phyloP scores from a whole-genome alignment of 2,329 filamentous ascomycete species.

The Aspergillus neotritici region DNA sequence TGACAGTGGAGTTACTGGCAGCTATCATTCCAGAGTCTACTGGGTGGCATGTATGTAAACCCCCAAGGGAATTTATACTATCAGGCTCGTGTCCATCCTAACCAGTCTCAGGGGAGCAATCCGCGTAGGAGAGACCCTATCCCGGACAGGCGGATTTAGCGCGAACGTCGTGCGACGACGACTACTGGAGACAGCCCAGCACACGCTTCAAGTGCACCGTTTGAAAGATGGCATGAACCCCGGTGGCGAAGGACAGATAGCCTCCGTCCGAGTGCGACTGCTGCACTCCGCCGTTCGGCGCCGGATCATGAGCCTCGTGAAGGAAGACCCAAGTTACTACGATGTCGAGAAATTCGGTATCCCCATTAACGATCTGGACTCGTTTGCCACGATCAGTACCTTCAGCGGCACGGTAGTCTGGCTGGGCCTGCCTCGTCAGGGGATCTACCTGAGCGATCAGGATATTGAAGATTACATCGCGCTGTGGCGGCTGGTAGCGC shows the following conservation, averaged over 20 bases:
- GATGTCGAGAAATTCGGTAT: constrained; percentile 54
- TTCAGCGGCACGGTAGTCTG: constrained; percentile 65
- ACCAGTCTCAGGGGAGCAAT: constrained; percentile 49
- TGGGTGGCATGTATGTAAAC: constrained; percentile 20
- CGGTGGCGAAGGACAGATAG: constrained; percentile 59
- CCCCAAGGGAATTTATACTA: too few relatives aligned
- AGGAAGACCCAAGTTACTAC: constrained; percentile 57
- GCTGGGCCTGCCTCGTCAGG: constrained; percentile 64
- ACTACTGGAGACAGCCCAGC: constrained; percentile 67
- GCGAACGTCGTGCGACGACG: constrained; percentile 60
- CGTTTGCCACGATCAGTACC: constrained; percentile 62
- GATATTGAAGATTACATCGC: constrained; percentile 66
- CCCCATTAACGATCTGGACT: constrained; percentile 70
- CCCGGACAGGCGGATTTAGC: constrained; percentile 67
- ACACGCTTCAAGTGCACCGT: constrained; percentile 64
- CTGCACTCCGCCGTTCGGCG: constrained; percentile 63
- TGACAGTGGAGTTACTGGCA: constrained; percentile 4
- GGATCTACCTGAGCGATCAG: constrained; percentile 56
- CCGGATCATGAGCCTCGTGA: constrained; percentile 56
- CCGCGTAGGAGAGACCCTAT: constrained; percentile 66
- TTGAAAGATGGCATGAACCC: constrained; percentile 61
- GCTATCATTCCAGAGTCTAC: constrained; percentile 25
- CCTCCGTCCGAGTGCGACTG: constrained; percentile 61
- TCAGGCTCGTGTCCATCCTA: too few relatives aligned
- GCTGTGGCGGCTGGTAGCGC: constrained; percentile 67